These are phyloP conservation scores for Ophiocordyceps unilateralis DNA, from an alignment of 2,329 filamentous ascomycete genomes.

Conservation along the genomic window DNA sequence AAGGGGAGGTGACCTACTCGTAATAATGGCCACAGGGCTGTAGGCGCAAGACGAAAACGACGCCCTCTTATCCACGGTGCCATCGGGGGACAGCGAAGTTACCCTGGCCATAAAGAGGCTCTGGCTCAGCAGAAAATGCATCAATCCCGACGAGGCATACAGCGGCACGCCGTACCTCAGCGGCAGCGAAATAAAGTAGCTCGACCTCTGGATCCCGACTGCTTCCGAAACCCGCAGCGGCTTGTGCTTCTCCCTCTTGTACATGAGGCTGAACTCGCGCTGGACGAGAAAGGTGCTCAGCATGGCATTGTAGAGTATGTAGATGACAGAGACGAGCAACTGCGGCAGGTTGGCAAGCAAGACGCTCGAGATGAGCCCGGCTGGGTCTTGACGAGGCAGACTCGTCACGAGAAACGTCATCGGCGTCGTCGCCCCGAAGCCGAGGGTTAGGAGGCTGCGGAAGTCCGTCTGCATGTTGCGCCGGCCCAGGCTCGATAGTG, in stretches of 20 bases:
- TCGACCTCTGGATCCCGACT: neutral
- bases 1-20: neutral
- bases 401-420: neutral
- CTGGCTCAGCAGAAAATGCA: neutral
- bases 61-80: neutral
- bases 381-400: neutral
- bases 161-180: neutral
- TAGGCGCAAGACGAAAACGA: neutral
- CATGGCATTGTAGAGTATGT: neutral
- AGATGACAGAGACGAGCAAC: neutral
- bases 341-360: neutral
- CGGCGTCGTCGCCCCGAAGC: neutral
- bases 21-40: neutral
- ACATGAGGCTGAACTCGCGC: neutral
- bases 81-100: neutral
- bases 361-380: neutral
- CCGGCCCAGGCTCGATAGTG: neutral
- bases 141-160: neutral
- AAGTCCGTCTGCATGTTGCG: neutral
- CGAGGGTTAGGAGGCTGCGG: neutral
- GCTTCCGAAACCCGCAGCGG: neutral
- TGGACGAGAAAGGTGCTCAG: neutral
- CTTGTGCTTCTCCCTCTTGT: neutral
- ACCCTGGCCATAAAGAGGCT: neutral
- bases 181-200: neutral